A percentile compares a stretch with the other conserved stretches of the same genome.
These are phyloP conservation scores for Fusarium denticulatum DNA, from an alignment of 2,329 filamentous ascomycete species.

Conservation along the genomic window DNA sequence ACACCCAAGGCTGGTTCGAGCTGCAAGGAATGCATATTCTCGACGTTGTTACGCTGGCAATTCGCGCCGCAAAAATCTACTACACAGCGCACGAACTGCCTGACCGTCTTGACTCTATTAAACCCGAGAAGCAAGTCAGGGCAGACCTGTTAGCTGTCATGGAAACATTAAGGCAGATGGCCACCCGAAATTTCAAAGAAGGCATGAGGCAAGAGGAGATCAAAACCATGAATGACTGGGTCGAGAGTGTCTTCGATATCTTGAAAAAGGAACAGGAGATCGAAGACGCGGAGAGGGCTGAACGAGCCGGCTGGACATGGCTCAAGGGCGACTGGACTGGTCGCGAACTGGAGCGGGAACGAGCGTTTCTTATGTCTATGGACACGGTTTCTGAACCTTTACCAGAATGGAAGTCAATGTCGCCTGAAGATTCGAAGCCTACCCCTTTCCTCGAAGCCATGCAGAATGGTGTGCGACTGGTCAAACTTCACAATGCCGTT, in stretches of 20 bases:
- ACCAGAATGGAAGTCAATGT: constrained; percentile 71
- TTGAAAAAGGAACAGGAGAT: constrained; percentile 80
- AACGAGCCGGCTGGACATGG: constrained; percentile 84
- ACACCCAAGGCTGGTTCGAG: constrained; percentile 78
- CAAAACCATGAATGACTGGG: constrained; percentile 80
- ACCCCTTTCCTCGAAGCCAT: constrained; percentile 79
- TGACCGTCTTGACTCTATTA: constrained; percentile 85
- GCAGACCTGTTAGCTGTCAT: constrained; percentile 86
- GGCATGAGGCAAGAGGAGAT: constrained; percentile 84
- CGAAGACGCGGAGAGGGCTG: constrained; percentile 75
- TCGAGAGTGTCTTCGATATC: constrained; percentile 79
- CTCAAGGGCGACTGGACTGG: constrained; percentile 79
- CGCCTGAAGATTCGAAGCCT: constrained; percentile 58
- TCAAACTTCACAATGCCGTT: constrained; percentile 89
- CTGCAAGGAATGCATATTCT: constrained; percentile 91
- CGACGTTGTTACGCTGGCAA: constrained; percentile 93
- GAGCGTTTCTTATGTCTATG: constrained; percentile 83
- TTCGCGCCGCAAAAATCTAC: constrained; percentile 93
- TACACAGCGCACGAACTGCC: constrained; percentile 93
- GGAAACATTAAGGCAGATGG: constrained; percentile 92
- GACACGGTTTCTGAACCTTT: constrained; percentile 67
- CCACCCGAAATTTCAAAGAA: constrained; percentile 83
- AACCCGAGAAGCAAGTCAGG: constrained; percentile 85
- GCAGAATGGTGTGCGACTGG: constrained; percentile 81
- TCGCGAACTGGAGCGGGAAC: constrained; percentile 79